Evolutionary conservation across 352 stramenopile species (phyloP).

Genomic region (Pythium dissimile): DNA sequence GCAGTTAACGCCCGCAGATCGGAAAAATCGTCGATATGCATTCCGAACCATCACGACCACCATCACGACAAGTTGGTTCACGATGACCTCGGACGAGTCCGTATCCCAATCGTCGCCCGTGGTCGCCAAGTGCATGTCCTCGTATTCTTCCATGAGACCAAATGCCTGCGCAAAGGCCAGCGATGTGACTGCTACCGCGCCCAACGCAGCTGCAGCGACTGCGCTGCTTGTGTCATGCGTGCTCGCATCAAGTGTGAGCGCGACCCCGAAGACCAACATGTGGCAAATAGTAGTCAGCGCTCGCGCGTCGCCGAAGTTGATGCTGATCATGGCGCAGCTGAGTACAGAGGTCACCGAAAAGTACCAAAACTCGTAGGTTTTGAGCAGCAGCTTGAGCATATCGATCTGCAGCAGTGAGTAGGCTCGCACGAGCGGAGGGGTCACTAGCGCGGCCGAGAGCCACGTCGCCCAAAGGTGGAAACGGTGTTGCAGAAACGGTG

Average conservation of each 20-base stretch:
- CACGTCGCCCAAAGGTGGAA: not conserved
- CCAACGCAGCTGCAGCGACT: not conserved
- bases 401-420: conserved; percentile 8
- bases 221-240: not conserved
- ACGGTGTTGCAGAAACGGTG: not conserved
- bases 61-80: conserved; percentile 11
- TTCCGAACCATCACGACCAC: conserved; percentile 18
- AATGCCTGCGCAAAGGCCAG: not conserved
- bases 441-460: not conserved
- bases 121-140: not conserved
- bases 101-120: not conserved
- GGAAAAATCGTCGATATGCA: conserved; percentile 5
- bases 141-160: not conserved
- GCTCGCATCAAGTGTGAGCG: conserved; percentile 13
- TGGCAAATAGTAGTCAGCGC: not conserved
- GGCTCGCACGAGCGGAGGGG: not conserved
- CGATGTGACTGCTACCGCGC: not conserved
- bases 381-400: conserved; percentile 1
- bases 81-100: conserved; percentile 4
- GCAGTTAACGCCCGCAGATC: not conserved
- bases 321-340: not conserved
- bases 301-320: conserved; percentile 1
- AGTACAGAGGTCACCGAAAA: not conserved
- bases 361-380: conserved; percentile 22
- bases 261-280: conserved; percentile 1